Percentiles rank a stretch among this genome's conserved stretches.
Conservation (phyloP, 768 basidiomycete species). For the Pilatotrama ljubarskyi region DNA sequence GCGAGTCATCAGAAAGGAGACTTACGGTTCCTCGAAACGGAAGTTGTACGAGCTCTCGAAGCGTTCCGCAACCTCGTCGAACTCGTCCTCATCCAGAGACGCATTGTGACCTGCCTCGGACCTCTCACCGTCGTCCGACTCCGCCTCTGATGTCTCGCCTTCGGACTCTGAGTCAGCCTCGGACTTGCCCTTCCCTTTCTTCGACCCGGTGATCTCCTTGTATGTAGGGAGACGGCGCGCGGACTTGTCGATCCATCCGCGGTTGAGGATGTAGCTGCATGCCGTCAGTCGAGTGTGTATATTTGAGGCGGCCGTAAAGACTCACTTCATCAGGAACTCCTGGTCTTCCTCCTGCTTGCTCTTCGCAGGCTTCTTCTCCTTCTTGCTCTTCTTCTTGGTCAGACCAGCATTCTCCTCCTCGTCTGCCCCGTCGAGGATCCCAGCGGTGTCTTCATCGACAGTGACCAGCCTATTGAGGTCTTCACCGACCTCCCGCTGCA, state of each 20-base stretch:
- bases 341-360: constrained; percentile 69
- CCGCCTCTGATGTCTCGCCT: constrained; percentile 22
- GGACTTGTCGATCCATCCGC: constrained; percentile 92
- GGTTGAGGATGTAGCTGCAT: constrained; percentile 89
- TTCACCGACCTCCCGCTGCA: constrained; percentile 79
- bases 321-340: constrained; percentile 89
- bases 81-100: constrained; percentile 64
- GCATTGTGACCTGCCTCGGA: constrained; percentile 33
- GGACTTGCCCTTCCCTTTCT: constrained; percentile 22
- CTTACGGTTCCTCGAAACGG: constrained; percentile 94
- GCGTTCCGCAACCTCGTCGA: constrained; percentile 87
- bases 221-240: constrained; percentile 80
- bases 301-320: constrained; percentile 9
- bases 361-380: constrained; percentile 23
- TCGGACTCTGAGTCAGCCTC: constrained; percentile 20
- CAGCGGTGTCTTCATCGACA: constrained; percentile 40
- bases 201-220: constrained; percentile 63
- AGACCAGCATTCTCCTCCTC: constrained; percentile 29
- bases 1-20: constrained; percentile 21
- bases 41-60: constrained; percentile 99
- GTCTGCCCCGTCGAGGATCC: constrained; percentile 24
- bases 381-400: constrained; percentile 34
- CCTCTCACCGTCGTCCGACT: constrained; percentile 10
- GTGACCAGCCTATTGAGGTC: constrained; percentile 70
- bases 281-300: neutral